Base-by-base conservation (phyloP, 192 early-diverging fungal species). In the Coemansia sp. region DNA sequence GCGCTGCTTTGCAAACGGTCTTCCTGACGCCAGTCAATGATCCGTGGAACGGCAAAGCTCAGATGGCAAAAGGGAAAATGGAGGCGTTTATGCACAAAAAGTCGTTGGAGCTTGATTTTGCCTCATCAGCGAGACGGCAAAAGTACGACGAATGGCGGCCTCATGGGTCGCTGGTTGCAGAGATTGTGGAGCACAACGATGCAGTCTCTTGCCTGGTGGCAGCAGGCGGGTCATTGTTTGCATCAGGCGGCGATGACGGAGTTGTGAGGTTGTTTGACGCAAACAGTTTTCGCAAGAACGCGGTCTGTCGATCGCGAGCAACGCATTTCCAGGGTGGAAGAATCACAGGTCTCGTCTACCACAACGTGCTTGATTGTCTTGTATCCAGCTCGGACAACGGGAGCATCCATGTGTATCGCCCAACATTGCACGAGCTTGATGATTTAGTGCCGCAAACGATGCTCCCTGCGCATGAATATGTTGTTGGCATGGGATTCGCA, bases 251-350 rank as follows among this genome's bases (percentile, higher is more conserved):
- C 17, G 88, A 91, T 38, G 94, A 96, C 72, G 93, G 93, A 37
- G 88, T 87, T 2, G 85, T 92, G 13, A 88, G 88, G 60, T 87
- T 94, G 59, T 98, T 95, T 89, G 96, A 98, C 75, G 86, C 84
- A 39, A 85, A 74, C 1, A 82, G 92, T 37, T 79, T 97, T 19
- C 91, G 92, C 58, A 92, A 90, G 55, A 97, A 93, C 69, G 92
- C 95, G 0, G 87, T 92, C 16, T 92, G 91, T 65, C 85, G 91
- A 44, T 84, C 95, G 1, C 81, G 90, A 32, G 85, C 89, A 20
- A 89, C 85, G 0, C 90, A 93, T 64, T 82, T 84, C 38, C 82
- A 84, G 13, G 92, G 90, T 11, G 91, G 93, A 7, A 85, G 86
- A 22, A 87, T 98, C 46, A 91, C 85, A 17, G 86, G 88, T 20